Conservation (phyloP, 306 rosid species). For the Rosa rugosa region DNA sequence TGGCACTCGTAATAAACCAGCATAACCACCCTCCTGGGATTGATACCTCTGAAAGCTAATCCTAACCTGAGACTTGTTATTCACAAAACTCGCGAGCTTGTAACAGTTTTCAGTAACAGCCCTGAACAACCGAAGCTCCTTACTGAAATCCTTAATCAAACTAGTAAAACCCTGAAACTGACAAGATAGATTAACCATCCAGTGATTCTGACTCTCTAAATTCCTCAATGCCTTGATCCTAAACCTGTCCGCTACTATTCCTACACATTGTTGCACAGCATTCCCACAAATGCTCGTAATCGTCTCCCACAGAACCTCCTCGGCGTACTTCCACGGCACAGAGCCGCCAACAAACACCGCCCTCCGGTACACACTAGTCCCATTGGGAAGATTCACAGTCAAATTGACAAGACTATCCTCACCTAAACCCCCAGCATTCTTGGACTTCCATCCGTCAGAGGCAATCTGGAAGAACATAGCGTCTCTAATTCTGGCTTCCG, state of each 20-base stretch:
- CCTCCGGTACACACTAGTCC: slow-evolving; percentile 78
- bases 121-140: slow-evolving; percentile 66
- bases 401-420: slow-evolving; percentile 65
- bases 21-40: slow-evolving; percentile 67
- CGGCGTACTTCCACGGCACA: slow-evolving; percentile 74
- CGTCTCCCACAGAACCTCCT: slow-evolving; percentile 88
- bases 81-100: slow-evolving; percentile 71
- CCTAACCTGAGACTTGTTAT: slow-evolving; percentile 61
- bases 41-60: slow-evolving; percentile 70
- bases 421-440: slow-evolving; percentile 33
- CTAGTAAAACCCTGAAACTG: slow-evolving; percentile 72
- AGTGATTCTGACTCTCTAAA: slow-evolving; percentile 76
- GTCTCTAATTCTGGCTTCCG: slow-evolving; percentile 76
- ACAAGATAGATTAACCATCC: slow-evolving; percentile 97
- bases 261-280: slow-evolving; percentile 74
- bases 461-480: slow-evolving; percentile 92
- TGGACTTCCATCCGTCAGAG: slow-evolving; percentile 75
- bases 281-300: slow-evolving; percentile 80
- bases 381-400: slow-evolving; percentile 83
- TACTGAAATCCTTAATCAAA: slow-evolving; percentile 68
- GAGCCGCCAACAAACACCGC: slow-evolving; percentile 70
- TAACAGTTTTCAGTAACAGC: slow-evolving; percentile 55
- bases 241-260: slow-evolving; percentile 88
- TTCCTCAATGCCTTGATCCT: slow-evolving; percentile 73
- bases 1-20: slow-evolving; percentile 62